Evolutionary conservation across 805 yeast species (phyloP), one percentile per base, ranked within the genome.

Genomic region (Starmerella lactis-condensi): DNA sequence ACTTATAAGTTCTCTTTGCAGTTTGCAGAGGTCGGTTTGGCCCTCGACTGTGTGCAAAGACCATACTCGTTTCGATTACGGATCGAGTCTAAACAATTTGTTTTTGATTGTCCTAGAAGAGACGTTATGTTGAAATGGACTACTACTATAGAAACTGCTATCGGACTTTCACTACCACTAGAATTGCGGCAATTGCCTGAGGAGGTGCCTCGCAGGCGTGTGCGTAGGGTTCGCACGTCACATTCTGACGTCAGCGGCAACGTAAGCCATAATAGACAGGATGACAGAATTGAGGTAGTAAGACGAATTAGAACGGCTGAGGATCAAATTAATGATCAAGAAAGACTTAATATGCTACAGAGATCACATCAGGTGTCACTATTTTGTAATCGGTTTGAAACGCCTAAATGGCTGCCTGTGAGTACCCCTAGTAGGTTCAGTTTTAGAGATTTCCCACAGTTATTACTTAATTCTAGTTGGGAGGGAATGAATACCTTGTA

Each of bases 81-180:
- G 14, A 65, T 75, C 22, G 96, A 85, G 53, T 66, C 74, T 24
- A 82, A 78, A 51, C 96, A 85, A 51, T 64, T 79, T 38, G 50
- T 85, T 25, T 41, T 85, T 2, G 70, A 68, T 34, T 78, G 78
- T 44, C 51, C 65, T 2, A 59, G 63, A 25, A 63, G 73, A 4
- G 69, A 68, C 43, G 73, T 69, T 22, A 63, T 81, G 62, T 67
- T 85, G 31, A 67, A 67, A 24, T 85, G 94, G 95, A 65, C 78
- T 36, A 62, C 67, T 45, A 72, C 70, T 27, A 37, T 89, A 12
- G 67, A 69, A 33, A 65, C 72, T 8, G 95, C 89, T 1, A 73
- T 74, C 30, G 89, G 77, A 42, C 67, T 83, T 20, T 61, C 93
- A 2, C 58, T 82, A 30, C 94, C 89, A 39, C 48, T 85, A 15